Conservation (phyloP, 306 rosid genomes). For the Cucumis cinereus region DNA sequence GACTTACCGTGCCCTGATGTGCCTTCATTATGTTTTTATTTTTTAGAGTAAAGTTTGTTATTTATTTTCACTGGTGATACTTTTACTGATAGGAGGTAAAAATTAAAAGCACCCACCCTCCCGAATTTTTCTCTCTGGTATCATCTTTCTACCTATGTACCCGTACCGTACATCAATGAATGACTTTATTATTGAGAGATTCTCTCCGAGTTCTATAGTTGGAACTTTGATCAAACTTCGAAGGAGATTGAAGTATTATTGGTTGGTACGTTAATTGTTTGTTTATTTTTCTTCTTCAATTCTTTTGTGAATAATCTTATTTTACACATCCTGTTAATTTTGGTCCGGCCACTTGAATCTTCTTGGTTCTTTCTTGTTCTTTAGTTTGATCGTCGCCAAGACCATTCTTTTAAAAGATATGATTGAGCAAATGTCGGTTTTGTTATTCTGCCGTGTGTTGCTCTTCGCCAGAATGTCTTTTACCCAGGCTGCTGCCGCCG, state of each 20-base stretch:
- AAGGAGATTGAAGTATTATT: background rate
- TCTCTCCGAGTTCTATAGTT: background rate
- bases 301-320: background rate
- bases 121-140: background rate
- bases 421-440: background rate
- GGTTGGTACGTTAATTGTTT: background rate
- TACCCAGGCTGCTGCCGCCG: conserved; percentile 9
- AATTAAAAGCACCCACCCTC: background rate
- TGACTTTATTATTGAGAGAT: background rate
- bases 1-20: background rate
- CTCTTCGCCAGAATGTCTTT: background rate
- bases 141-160: background rate
- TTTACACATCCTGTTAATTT: background rate
- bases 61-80: background rate
- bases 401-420: background rate
- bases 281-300: background rate
- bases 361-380: background rate
- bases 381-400: background rate
- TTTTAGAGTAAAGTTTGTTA: background rate
- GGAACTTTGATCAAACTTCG: background rate
- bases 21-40: background rate
- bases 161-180: background rate
- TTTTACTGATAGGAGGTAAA: background rate
- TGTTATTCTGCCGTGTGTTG: background rate
- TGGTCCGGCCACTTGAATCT: background rate